These are phyloP conservation scores for Grosmannia serpens DNA, from an alignment of 2,329 filamentous ascomycete genomes.

Conservation along the genomic window DNA sequence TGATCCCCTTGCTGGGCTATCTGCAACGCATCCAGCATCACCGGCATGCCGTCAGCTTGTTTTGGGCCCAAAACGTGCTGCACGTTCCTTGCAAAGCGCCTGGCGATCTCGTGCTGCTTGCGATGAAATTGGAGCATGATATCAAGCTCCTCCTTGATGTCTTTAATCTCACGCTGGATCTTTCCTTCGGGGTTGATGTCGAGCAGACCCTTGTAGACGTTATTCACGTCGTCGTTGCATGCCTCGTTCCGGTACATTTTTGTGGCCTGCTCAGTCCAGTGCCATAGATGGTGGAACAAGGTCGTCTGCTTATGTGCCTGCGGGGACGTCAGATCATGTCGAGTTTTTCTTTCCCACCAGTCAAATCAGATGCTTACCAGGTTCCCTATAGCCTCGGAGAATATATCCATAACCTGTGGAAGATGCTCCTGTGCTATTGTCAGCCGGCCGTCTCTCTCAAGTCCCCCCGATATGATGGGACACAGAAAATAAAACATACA, in stretches of 20 bases:
- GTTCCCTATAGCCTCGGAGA: constrained; percentile 27
- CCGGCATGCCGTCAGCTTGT: too few species aligned
- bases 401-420: constrained; percentile 29
- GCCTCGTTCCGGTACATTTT: constrained; percentile 9
- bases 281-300: constrained; percentile 26
- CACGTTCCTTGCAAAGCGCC: constrained; percentile 16
- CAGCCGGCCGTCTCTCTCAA: neutral
- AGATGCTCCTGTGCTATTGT: neutral
- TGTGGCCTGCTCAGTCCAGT: constrained; percentile 18
- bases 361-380: constrained; percentile 20
- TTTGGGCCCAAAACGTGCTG: constrained; percentile 7
- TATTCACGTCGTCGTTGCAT: neutral
- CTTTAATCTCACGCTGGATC: constrained; percentile 31
- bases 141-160: constrained; percentile 35
- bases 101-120: constrained; percentile 23
- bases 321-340: neutral
- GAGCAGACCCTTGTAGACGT: constrained; percentile 18
- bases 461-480: neutral
- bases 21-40: neutral
- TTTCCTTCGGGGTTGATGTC: constrained; percentile 31
- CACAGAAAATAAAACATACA: neutral
- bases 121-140: constrained; percentile 30
- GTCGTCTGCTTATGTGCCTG: constrained; percentile 24
- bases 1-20: too few species aligned
- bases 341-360: neutral